Percentiles rank a stretch among this genome's conserved stretches.
Conservation (phyloP, 176 grass and related monocot genomes). For the Elaeis guineensis region DNA sequence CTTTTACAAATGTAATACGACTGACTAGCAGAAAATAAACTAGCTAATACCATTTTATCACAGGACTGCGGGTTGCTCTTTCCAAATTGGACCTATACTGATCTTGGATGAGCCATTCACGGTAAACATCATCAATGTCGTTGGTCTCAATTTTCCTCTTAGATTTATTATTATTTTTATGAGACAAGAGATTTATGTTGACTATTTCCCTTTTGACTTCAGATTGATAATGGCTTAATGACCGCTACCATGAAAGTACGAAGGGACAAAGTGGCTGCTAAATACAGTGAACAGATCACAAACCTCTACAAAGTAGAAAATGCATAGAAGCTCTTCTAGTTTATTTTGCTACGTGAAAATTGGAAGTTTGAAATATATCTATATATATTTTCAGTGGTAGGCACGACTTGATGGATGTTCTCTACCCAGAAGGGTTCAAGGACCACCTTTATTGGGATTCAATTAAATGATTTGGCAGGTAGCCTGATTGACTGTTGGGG, state of each 20-base stretch:
- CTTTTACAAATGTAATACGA: too few species aligned
- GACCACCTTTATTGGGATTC: too few species aligned
- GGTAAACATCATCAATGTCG: constrained; percentile 19
- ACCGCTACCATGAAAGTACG: constrained; percentile 91
- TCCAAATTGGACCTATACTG: constrained; percentile 67
- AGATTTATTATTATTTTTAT: neutral
- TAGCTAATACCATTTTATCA: constrained; percentile 18
- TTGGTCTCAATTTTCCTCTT: neutral
- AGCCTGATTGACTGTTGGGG: too few species aligned
- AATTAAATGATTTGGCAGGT: too few species aligned
- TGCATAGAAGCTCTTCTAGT: neutral
- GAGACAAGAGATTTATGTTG: neutral
- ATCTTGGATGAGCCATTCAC: constrained; percentile 71
- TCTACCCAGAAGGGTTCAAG: too few species aligned
- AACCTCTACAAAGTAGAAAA: constrained; percentile 41
- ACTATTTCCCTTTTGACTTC: neutral
- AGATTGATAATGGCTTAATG: constrained; percentile 91
- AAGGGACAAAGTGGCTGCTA: constrained; percentile 53
- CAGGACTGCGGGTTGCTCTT: constrained; percentile 55
- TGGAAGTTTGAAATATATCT: too few species aligned
- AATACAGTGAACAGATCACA: constrained; percentile 52
- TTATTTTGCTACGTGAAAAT: too few species aligned
- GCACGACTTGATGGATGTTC: too few species aligned
- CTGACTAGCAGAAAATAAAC: neutral
- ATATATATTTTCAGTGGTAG: too few species aligned